Conservation (phyloP, 148 eudicot genomes). For the Chenopodium formosanum region DNA sequence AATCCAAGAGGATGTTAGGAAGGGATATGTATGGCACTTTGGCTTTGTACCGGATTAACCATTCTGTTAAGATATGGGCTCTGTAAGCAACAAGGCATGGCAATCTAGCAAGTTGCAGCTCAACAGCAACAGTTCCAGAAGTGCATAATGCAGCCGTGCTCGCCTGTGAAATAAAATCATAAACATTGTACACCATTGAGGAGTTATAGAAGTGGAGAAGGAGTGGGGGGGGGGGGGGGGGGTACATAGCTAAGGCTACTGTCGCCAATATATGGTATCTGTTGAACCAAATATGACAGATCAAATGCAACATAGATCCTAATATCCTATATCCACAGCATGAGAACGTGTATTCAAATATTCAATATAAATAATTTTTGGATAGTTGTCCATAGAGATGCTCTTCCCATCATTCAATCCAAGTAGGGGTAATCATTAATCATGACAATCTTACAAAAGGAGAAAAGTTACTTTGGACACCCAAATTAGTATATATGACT, state of each 20-base stretch:
- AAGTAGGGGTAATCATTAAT: not conserved
- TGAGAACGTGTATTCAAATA: not conserved
- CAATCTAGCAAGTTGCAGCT: slow-evolving; percentile 82
- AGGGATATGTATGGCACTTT: slow-evolving; percentile 77
- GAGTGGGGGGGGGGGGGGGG: too few relatives aligned
- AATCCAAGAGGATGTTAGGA: slow-evolving; percentile 75
- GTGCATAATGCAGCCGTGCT: slow-evolving; percentile 80
- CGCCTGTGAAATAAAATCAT: slow-evolving; percentile 45
- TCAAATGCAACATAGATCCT: too few relatives aligned
- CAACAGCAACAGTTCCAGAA: slow-evolving; percentile 90
- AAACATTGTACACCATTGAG: not conserved
- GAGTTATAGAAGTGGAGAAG: too few relatives aligned
- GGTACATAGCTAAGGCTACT: too few relatives aligned
- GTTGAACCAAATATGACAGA: too few relatives aligned
- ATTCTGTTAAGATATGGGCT: slow-evolving; percentile 88
- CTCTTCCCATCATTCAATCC: not conserved
- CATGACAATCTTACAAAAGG: not conserved
- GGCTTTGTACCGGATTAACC: slow-evolving; percentile 67
- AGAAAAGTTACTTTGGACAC: not conserved
- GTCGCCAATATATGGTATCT: too few relatives aligned
- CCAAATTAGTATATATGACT: not conserved
- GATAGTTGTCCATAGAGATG: not conserved
- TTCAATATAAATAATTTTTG: not conserved
- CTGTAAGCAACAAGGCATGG: slow-evolving; percentile 90
- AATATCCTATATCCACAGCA: too few relatives aligned